Conservation (phyloP, 257 asterid genomes). For the Primulina huaijiensis region DNA sequence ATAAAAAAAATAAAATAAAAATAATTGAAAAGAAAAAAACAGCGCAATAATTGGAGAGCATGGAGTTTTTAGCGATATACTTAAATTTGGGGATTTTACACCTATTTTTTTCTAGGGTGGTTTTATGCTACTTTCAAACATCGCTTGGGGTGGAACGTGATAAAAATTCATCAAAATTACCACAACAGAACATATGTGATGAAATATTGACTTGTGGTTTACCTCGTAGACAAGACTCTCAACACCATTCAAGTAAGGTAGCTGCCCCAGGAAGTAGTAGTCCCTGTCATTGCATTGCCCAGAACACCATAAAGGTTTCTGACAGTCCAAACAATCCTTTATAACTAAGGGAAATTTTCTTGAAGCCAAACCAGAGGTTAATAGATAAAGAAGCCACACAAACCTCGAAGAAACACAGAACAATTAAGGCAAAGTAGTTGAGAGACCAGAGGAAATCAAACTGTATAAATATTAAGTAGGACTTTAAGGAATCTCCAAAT, state of each 20-base stretch:
- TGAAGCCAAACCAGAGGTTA: conserved; percentile 18
- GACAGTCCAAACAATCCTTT: conserved; percentile 37
- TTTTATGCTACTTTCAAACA: not conserved
- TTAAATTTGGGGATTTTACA: not conserved
- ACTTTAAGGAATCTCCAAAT: conserved; percentile 59
- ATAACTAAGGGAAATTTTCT: conserved; percentile 15
- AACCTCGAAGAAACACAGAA: conserved; percentile 83
- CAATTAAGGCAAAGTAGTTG: conserved; percentile 73
- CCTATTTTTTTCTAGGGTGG: not conserved
- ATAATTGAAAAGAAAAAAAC: not conserved
- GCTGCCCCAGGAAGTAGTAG: conserved; percentile 85
- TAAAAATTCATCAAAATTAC: conserved; percentile 13
- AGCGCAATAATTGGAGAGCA: not conserved
- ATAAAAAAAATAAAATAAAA: no score
- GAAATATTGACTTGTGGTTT: conserved; percentile 22
- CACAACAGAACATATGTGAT: conserved; percentile 7
- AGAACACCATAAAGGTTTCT: conserved; percentile 98
- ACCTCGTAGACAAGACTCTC: conserved; percentile 91
- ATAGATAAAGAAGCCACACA: conserved; percentile 23
- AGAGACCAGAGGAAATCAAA: conserved; percentile 89
- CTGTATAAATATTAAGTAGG: conserved; percentile 67
- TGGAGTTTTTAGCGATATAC: not conserved
- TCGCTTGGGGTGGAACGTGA: not conserved
- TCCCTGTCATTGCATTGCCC: conserved; percentile 64
- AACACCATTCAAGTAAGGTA: conserved; percentile 68